Conservation (phyloP, 2,329 filamentous ascomycete genomes). For the Orbilia ellipsospora region DNA sequence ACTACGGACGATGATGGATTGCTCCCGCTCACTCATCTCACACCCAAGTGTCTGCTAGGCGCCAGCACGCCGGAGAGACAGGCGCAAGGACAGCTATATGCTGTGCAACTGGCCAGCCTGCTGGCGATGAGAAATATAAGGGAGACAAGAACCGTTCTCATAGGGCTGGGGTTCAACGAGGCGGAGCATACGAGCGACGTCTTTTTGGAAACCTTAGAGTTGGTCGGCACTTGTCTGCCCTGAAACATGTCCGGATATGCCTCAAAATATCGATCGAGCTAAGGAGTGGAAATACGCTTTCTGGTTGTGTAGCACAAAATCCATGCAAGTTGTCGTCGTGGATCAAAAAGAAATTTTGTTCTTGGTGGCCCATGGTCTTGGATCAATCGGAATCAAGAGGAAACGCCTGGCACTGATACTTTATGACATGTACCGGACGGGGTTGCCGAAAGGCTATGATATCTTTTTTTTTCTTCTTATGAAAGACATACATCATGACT, state of each 20-base stretch:
- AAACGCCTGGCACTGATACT: constrained; percentile 4
- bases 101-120: constrained; percentile 85
- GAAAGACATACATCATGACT: too few relatives aligned
- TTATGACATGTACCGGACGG: neutral
- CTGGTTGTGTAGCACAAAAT: too few relatives aligned
- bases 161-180: constrained; percentile 70
- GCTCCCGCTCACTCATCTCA: constrained; percentile 83
- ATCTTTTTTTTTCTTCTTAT: constrained; percentile 11
- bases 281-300: too few relatives aligned
- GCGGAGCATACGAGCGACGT: constrained; percentile 59
- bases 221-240: constrained; percentile 68
- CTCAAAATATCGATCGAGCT: too few relatives aligned
- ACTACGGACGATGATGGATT: constrained; percentile 66
- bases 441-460: constrained; percentile 39
- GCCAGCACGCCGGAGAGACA: constrained; percentile 82
- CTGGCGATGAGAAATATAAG: constrained; percentile 76
- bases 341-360: too few relatives aligned
- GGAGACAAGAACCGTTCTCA: constrained; percentile 70
- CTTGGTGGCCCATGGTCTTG: too few relatives aligned
- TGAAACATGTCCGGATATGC: constrained; percentile 6
- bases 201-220: constrained; percentile 68
- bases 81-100: constrained; percentile 85
- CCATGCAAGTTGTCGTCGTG: too few relatives aligned
- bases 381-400: constrained; percentile 17
- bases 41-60: constrained; percentile 86